Percentiles rank a stretch among this genome's conserved stretches.
Conservation (phyloP, 139 green algal species). For the Picochlorum sp. region DNA sequence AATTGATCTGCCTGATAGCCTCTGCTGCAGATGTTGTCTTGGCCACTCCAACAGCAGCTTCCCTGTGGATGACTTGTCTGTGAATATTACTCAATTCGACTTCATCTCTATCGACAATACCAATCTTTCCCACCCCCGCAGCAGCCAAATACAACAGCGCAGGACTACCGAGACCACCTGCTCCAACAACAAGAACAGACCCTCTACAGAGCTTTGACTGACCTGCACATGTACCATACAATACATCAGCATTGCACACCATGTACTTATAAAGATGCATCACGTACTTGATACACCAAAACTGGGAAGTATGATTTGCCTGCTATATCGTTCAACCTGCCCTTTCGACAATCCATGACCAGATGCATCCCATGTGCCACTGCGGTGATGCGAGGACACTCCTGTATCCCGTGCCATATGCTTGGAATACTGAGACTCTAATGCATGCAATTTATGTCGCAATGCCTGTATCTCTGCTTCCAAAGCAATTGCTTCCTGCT, state of each 20-base stretch:
- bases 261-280: not conserved
- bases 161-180: slow-evolving; percentile 80
- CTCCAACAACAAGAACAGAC: slow-evolving; percentile 76
- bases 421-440: too few relatives aligned
- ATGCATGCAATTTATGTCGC: too few relatives aligned
- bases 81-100: slow-evolving; percentile 88
- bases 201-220: slow-evolving; percentile 54
- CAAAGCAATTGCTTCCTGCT: too few relatives aligned
- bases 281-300: slow-evolving; percentile 50
- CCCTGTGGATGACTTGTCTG: slow-evolving; percentile 69
- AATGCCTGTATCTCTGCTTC: too few relatives aligned
- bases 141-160: slow-evolving; percentile 77
- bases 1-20: slow-evolving; percentile 59
- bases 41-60: slow-evolving; percentile 54
- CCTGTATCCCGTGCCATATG: too few relatives aligned
- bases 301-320: slow-evolving; percentile 72
- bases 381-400: too few relatives aligned
- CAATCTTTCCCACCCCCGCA: slow-evolving; percentile 66
- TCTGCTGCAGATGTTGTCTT: slow-evolving; percentile 69
- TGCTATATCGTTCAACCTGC: slow-evolving; percentile 69
- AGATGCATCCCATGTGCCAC: slow-evolving; percentile 19
- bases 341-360: slow-evolving; percentile 47
- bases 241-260: slow-evolving; percentile 24
- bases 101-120: slow-evolving; percentile 73
- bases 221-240: slow-evolving; percentile 24